Percentiles rank a stretch among this genome's conserved stretches.
Conservation (phyloP, 805 yeast genomes). For the Lipomyces yamanashiensis region DNA sequence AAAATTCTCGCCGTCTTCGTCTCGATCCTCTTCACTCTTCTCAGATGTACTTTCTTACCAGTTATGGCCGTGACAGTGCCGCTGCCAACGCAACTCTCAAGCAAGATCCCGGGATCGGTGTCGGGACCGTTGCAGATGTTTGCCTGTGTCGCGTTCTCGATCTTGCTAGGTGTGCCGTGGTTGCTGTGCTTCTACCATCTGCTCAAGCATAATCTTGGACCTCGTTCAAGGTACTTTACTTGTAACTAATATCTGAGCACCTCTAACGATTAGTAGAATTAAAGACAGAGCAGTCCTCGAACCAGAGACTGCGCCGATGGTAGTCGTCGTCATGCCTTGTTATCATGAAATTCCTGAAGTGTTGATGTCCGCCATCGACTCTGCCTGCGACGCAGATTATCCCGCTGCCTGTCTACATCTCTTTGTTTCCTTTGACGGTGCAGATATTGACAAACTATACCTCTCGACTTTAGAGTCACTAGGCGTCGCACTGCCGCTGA, state of each 20-base stretch:
- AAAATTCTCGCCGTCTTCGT: conserved; percentile 19
- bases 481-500: conserved; percentile 23
- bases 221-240: conserved; percentile 9
- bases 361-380: conserved; percentile 29
- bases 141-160: conserved; percentile 23
- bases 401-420: conserved; percentile 29
- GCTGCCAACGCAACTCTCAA: conserved; percentile 21
- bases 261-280: conserved; percentile 2
- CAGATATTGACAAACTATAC: conserved; percentile 30
- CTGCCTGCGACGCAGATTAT: conserved; percentile 30
- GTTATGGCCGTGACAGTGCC: conserved; percentile 33
- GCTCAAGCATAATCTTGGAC: conserved; percentile 18
- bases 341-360: conserved; percentile 32
- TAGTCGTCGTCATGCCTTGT: conserved; percentile 35
- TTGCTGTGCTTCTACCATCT: conserved; percentile 27
- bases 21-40: conserved; percentile 12
- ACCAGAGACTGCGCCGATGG: conserved; percentile 29
- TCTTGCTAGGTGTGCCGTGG: conserved; percentile 28
- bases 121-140: conserved; percentile 19
- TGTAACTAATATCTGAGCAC: neutral
- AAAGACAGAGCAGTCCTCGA: neutral
- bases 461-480: conserved; percentile 27
- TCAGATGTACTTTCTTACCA: conserved; percentile 26
- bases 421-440: conserved; percentile 33
- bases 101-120: conserved; percentile 17